Percentiles rank a stretch among this genome's conserved stretches.
These are phyloP conservation scores for Enterocytospora artemiae DNA, from an alignment of 371 early-diverging fungal species.

Conservation along the genomic window DNA sequence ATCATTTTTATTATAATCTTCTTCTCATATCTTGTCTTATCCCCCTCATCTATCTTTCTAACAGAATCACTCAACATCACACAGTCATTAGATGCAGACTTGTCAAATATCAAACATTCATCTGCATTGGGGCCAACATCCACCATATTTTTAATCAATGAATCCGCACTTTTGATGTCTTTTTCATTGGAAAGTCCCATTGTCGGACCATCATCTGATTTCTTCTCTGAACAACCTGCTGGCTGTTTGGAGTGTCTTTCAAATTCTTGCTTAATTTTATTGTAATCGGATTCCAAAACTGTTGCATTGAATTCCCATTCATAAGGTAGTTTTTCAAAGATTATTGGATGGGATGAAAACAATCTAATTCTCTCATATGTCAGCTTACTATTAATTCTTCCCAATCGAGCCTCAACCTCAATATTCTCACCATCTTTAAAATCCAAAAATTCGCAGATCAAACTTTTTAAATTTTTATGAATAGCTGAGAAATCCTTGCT, in stretches of 20 bases:
- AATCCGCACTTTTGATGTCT: no score
- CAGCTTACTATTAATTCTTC: neutral
- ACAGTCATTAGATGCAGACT: no score
- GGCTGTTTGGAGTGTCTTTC: no score
- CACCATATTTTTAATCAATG: no score
- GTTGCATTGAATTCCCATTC: neutral
- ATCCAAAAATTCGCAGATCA: no score
- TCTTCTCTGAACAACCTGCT: neutral
- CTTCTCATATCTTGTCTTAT: neutral
- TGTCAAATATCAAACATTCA: no score
- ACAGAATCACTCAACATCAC: neutral
- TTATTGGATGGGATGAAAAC: neutral
- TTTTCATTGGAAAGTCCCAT: no score
- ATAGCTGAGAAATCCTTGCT: no score
- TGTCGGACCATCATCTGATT: no score
- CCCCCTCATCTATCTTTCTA: neutral
- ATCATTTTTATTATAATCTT: neutral
- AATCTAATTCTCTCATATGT: neutral
- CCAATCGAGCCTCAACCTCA: neutral
- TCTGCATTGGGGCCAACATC: no score
- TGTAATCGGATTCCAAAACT: neutral
- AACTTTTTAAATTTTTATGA: no score
- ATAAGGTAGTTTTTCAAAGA: neutral
- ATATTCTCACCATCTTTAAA: neutral
- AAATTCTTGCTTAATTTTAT: neutral